phyloP scores from a whole-genome alignment of 768 basidiomycete genomes.

The Gautieria morchelliformis region DNA sequence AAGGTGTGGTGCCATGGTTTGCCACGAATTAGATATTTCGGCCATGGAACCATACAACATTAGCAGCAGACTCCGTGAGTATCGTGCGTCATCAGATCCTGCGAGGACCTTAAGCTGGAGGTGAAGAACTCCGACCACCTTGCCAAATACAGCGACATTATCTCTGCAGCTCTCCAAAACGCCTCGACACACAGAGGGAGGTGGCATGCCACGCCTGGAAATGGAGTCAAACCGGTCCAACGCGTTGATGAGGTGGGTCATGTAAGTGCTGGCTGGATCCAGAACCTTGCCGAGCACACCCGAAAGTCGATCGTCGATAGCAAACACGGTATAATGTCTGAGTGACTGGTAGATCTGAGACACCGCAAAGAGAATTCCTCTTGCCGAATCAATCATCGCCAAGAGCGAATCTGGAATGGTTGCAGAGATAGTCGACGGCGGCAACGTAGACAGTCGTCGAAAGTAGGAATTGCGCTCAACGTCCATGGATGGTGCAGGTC shows the following conservation, averaged over 20 bases:
- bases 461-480: slow-evolving; percentile 89
- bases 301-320: slow-evolving; percentile 73
- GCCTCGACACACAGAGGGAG: slow-evolving; percentile 60
- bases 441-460: slow-evolving; percentile 76
- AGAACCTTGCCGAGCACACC: slow-evolving; percentile 76
- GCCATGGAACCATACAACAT: slow-evolving; percentile 84
- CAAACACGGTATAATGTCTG: slow-evolving; percentile 77
- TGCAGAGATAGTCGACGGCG: slow-evolving; percentile 46
- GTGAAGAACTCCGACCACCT: slow-evolving; percentile 75
- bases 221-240: slow-evolving; percentile 86
- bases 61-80: slow-evolving; percentile 75
- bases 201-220: slow-evolving; percentile 58
- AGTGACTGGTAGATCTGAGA: slow-evolving; percentile 87
- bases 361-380: slow-evolving; percentile 85
- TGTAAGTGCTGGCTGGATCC: slow-evolving; percentile 72
- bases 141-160: slow-evolving; percentile 73
- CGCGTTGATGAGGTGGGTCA: slow-evolving; percentile 75
- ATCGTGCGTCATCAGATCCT: slow-evolving; percentile 72
- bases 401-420: slow-evolving; percentile 63
- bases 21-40: slow-evolving; percentile 85
- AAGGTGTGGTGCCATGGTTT: slow-evolving; percentile 58
- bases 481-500: slow-evolving; percentile 51
- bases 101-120: slow-evolving; percentile 74
- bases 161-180: slow-evolving; percentile 81
- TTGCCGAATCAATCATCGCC: slow-evolving; percentile 74